Evolutionary conservation across 1,139 yeast species (phyloP), one percentile per base, ranked within the genome.

Genomic region (Chernovozyma sophiae-reginae): DNA sequence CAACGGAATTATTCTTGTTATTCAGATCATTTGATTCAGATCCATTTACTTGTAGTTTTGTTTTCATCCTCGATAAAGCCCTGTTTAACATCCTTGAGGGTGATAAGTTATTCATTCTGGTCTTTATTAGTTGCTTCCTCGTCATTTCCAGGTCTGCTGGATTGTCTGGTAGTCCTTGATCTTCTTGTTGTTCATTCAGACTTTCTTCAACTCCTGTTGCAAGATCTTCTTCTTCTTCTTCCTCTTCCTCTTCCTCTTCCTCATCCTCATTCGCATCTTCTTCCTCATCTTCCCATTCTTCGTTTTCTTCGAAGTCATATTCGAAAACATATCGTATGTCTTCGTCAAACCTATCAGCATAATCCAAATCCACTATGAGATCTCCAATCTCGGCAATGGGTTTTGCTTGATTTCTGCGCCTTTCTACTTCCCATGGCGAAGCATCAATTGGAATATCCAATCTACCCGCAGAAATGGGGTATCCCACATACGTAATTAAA

Each of bases 301-400:
- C 60, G 12, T 57, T 68, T 11, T 54, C 60, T 10, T 66, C 68
- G 18, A 61, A 69, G 45, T 80, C 86, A 48, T 71, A 69, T 38
- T 81, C 87, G 54, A 82, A 82, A 60, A 84, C 79, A 50, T 83
- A 84, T 39, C 74, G 65, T 16, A 83, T 74, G 55, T 84, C 92
- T 45, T 81, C 89, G 51, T 84, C 94, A 45, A 76, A 80, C 37
- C 77, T 62, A 53, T 84, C 92, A 39, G 77, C 79, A 29, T 79
- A 77, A 40, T 77, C 83, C 39, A 80, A 56, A 48, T 77, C 80
- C 15, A 72, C 63, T 39, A 79, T 53, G 11, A 80, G 58, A 37
- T 76, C 79, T 1, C 79, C 75, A 11, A 78, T 66, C 40, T 74
- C 79, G 12, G 60, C 48, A 11, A 56, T 45, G 11, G 54, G 53